phyloP scores from a whole-genome alignment of 2,329 filamentous ascomycete genomes.

The Alternaria gansuensis region DNA sequence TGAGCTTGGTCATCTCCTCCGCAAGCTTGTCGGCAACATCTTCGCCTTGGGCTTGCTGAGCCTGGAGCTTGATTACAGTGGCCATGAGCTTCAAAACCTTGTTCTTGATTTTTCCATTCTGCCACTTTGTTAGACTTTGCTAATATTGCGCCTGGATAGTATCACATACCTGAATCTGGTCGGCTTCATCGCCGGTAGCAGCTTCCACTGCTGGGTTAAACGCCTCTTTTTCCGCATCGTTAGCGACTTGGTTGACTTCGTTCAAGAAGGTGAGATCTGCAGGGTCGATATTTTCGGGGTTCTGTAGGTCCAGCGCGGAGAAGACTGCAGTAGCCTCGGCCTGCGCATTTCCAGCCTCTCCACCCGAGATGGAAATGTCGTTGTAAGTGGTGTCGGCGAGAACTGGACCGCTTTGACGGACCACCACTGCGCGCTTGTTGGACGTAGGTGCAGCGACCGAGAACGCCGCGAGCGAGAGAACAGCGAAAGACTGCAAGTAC shows the following conservation, averaged over 20 bases:
- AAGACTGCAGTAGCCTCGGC: slow-evolving; percentile 65
- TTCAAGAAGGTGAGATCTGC: slow-evolving; percentile 63
- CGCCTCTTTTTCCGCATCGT: slow-evolving; percentile 62
- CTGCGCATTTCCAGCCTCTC: slow-evolving; percentile 63
- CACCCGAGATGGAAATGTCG: slow-evolving; percentile 62
- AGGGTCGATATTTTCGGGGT: slow-evolving; percentile 59
- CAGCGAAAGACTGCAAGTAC: slow-evolving; percentile 41
- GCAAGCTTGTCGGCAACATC: slow-evolving; percentile 58
- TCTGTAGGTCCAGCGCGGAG: slow-evolving; percentile 59
- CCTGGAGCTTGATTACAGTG: slow-evolving; percentile 61
- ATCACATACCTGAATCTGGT: slow-evolving; percentile 53
- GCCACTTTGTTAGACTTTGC: slow-evolving; percentile 20
- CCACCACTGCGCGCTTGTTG: slow-evolving; percentile 30
- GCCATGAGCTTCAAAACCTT: slow-evolving; percentile 68
- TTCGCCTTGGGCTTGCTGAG: slow-evolving; percentile 63
- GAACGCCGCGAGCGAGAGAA: slow-evolving; percentile 42
- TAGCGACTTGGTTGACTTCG: slow-evolving; percentile 63
- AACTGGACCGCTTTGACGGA: slow-evolving; percentile 35
- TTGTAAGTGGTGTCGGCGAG: slow-evolving; percentile 46
- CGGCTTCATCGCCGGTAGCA: slow-evolving; percentile 56
- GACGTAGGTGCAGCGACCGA: slow-evolving; percentile 37
- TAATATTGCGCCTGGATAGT: not conserved
- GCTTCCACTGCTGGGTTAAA: slow-evolving; percentile 65
- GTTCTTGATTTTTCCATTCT: slow-evolving; percentile 68
- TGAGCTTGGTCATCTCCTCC: slow-evolving; percentile 61